phyloP scores from a whole-genome alignment of 164 flowering plant genomes.

The Paratinospora sagittata region DNA sequence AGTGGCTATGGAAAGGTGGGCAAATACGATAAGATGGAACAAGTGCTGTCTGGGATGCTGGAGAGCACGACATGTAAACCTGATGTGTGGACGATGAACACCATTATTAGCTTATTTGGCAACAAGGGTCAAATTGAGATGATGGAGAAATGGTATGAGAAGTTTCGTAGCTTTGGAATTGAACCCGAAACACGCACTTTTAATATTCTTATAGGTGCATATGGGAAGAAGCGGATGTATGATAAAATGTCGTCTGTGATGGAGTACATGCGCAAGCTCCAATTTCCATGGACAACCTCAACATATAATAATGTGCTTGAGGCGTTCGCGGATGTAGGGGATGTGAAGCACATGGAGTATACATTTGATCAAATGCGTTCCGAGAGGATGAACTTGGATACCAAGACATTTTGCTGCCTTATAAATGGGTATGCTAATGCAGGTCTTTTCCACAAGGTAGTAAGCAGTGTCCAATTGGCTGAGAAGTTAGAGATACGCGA shows the following conservation, averaged over 20 bases:
- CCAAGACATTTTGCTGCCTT: slow-evolving; percentile 89
- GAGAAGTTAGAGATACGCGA: slow-evolving; percentile 75
- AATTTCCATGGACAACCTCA: slow-evolving; percentile 91
- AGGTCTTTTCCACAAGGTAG: slow-evolving; percentile 77
- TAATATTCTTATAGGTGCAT: slow-evolving; percentile 88
- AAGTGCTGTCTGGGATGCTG: slow-evolving; percentile 68
- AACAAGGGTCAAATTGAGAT: slow-evolving; percentile 76
- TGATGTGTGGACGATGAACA: slow-evolving; percentile 98
- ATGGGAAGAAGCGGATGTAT: slow-evolving; percentile 87
- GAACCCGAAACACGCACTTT: slow-evolving; percentile 93
- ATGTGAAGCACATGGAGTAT: slow-evolving; percentile 84
- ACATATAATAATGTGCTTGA: slow-evolving; percentile 91
- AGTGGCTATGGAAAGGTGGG: slow-evolving; percentile 89
- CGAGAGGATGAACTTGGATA: slow-evolving; percentile 83
- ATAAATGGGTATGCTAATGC: slow-evolving; percentile 86
- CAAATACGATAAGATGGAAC: slow-evolving; percentile 78
- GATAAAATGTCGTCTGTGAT: slow-evolving; percentile 97
- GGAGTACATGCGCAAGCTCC: slow-evolving; percentile 93
- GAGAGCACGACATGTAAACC: slow-evolving; percentile 60
- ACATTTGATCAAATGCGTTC: slow-evolving; percentile 93
- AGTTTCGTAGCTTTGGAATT: slow-evolving; percentile 78
- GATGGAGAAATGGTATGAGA: slow-evolving; percentile 98
- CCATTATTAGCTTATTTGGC: slow-evolving; percentile 70
- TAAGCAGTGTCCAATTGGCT: slow-evolving; percentile 65
- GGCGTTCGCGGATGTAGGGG: slow-evolving; percentile 85